Percentiles rank a stretch among this genome's conserved stretches.
These are phyloP conservation scores for Chernovozyma aurita DNA, from an alignment of 1,139 yeast species.

Conservation along the genomic window DNA sequence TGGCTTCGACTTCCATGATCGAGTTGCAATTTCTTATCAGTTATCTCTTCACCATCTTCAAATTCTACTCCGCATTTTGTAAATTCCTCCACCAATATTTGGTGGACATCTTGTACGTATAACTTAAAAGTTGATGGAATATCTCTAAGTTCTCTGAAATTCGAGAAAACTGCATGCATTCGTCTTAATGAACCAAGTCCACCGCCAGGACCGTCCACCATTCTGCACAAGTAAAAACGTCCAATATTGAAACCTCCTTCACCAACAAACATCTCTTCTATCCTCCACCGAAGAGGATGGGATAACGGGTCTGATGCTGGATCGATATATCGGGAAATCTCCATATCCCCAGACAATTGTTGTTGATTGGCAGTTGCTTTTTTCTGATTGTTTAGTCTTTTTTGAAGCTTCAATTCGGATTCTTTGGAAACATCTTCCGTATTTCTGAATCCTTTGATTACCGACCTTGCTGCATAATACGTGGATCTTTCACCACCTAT, in stretches of 20 bases:
- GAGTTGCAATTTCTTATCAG: neutral
- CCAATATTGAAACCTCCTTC: constrained; percentile 46
- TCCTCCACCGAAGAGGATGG: constrained; percentile 35
- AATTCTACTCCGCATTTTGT: constrained; percentile 33
- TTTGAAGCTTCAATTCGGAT: constrained; percentile 24
- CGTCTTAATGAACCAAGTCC: constrained; percentile 33
- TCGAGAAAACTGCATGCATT: constrained; percentile 24
- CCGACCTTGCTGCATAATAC: constrained; percentile 35
- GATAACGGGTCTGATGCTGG: constrained; percentile 39
- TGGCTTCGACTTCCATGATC: neutral
- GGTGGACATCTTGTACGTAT: constrained; percentile 48
- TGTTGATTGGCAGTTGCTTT: constrained; percentile 12
- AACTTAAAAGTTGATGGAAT: constrained; percentile 39
- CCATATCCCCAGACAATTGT: constrained; percentile 16
- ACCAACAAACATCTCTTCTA: constrained; percentile 42
- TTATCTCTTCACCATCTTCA: constrained; percentile 24
- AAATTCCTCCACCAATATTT: constrained; percentile 27
- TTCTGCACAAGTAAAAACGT: constrained; percentile 41
- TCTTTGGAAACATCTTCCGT: constrained; percentile 28
- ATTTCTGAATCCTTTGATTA: constrained; percentile 34
- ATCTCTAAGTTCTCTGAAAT: constrained; percentile 14
- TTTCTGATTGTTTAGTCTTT: constrained; percentile 4
- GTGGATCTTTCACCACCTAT: constrained; percentile 45
- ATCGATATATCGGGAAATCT: constrained; percentile 34
- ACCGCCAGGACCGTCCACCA: constrained; percentile 37